Percentiles rank a stretch among this genome's conserved stretches.
phyloP scores from a whole-genome alignment of 1,139 yeast genomes.

The Magnusiomyces sp. region DNA sequence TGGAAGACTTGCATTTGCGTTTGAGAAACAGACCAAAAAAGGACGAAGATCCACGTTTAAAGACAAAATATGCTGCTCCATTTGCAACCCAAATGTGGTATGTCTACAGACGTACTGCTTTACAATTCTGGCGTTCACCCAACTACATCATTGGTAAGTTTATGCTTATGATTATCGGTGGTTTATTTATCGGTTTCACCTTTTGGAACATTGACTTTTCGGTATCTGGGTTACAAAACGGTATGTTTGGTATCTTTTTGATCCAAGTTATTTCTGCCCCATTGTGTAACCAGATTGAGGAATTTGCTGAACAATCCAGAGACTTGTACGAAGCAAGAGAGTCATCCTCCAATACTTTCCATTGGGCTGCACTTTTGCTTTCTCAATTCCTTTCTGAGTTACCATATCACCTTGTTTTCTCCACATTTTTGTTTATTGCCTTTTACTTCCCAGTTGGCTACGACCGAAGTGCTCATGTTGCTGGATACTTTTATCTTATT shows the following conservation, averaged over 20 bases:
- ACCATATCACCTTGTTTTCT: slow-evolving; percentile 32
- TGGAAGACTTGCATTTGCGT: slow-evolving; percentile 36
- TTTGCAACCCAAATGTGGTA: slow-evolving; percentile 30
- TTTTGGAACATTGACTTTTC: slow-evolving; percentile 33
- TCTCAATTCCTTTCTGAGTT: slow-evolving; percentile 38
- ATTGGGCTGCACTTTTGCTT: slow-evolving; percentile 42
- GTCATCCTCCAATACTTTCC: slow-evolving; percentile 53
- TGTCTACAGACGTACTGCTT: slow-evolving; percentile 32
- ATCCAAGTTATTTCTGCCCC: slow-evolving; percentile 44
- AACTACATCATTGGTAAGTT: slow-evolving; percentile 32
- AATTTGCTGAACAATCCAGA: slow-evolving; percentile 38
- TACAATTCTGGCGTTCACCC: slow-evolving; percentile 37
- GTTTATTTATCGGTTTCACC: slow-evolving; percentile 47
- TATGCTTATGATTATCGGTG: slow-evolving; percentile 40
- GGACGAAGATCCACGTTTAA: slow-evolving; percentile 18
- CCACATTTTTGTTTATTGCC: slow-evolving; percentile 26
- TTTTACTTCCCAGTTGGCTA: slow-evolving; percentile 39
- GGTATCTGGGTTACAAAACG: slow-evolving; percentile 30
- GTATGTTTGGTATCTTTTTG: slow-evolving; percentile 44
- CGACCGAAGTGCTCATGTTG: slow-evolving; percentile 34
- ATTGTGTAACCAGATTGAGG: slow-evolving; percentile 48
- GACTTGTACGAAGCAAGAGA: slow-evolving; percentile 57
- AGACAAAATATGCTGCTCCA: slow-evolving; percentile 24
- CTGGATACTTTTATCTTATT: slow-evolving; percentile 39
- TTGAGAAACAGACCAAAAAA: slow-evolving; percentile 22